A percentile compares a stretch with the other conserved stretches of the same genome.
Evolutionary conservation across 2,329 filamentous ascomycete species (phyloP).

Genomic region (Scedosporium apiospermum): DNA sequence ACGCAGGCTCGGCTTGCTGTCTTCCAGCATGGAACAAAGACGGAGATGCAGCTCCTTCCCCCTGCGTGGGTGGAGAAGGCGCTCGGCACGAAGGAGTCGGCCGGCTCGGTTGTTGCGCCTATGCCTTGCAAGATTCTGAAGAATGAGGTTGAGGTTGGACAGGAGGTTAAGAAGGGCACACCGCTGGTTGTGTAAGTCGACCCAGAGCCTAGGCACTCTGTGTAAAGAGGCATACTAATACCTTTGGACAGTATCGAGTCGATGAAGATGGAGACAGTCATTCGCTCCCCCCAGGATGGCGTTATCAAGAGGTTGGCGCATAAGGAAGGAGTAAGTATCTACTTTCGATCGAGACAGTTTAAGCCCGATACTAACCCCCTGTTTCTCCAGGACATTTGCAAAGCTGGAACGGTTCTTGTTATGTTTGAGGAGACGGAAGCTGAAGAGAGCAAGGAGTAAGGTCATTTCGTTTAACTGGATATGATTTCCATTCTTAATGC

Average conservation of each 20-base stretch:
- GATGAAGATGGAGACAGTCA: conserved; percentile 87
- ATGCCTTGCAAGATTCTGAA: conserved; percentile 97
- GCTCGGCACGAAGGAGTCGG: conserved; percentile 68
- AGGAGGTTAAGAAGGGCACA: conserved; percentile 75
- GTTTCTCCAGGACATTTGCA: conserved; percentile 58
- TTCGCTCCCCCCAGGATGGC: conserved; percentile 65
- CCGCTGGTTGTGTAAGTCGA: conserved; percentile 67
- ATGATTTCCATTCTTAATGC: background rate
- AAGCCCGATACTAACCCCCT: conserved; percentile 11
- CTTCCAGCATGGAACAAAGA: conserved; percentile 61
- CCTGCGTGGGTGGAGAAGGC: conserved; percentile 84
- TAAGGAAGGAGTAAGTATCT: conserved; percentile 56
- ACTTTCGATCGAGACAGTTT: background rate
- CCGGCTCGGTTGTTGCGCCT: conserved; percentile 78
- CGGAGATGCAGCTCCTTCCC: conserved; percentile 43
- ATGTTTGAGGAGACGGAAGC: conserved; percentile 50
- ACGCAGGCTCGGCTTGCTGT: conserved; percentile 44
- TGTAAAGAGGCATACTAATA: conserved; percentile 18
- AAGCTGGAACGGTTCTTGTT: conserved; percentile 65
- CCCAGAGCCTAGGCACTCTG: background rate
- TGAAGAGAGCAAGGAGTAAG: background rate
- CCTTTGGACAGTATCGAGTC: conserved; percentile 55
- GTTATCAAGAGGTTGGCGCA: conserved; percentile 64
- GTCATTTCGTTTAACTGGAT: background rate
- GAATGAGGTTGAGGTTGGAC: conserved; percentile 77